A percentile compares a stretch with the other conserved stretches of the same genome.
phyloP scores from a whole-genome alignment of 148 eudicot species.

The Dysphania ambrosioides region DNA sequence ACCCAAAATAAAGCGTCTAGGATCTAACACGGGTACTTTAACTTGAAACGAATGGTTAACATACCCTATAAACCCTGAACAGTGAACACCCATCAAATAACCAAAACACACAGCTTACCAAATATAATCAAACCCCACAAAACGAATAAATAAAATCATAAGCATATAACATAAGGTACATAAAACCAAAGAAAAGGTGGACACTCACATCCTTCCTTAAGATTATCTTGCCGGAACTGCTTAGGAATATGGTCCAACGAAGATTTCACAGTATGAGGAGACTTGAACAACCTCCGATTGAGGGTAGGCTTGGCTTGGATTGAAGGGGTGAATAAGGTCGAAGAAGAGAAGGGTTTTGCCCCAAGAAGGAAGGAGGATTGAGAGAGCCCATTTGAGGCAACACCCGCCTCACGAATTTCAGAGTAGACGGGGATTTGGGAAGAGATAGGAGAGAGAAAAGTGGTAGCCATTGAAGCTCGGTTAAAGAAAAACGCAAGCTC shows the following conservation, averaged over 20 bases:
- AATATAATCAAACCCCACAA: too few species aligned
- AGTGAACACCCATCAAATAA: too few species aligned
- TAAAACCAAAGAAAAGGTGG: not conserved
- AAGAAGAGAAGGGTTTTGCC: constrained; percentile 28
- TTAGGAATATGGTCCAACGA: constrained; percentile 63
- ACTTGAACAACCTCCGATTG: constrained; percentile 35
- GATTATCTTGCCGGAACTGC: constrained; percentile 65
- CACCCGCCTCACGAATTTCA: constrained; percentile 27
- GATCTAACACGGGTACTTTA: too few species aligned
- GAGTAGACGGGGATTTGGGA: constrained; percentile 15
- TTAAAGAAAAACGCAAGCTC: constrained; percentile 3
- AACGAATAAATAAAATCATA: not conserved
- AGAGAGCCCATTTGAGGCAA: constrained; percentile 24
- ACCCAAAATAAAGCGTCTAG: too few species aligned
- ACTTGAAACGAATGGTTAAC: too few species aligned
- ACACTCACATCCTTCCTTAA: constrained; percentile 69
- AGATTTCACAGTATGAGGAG: constrained; percentile 40
- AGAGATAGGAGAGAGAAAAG: constrained; percentile 48
- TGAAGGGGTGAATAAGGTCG: constrained; percentile 28
- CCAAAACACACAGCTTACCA: too few species aligned
- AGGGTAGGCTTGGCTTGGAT: constrained; percentile 14
- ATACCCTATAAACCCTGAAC: too few species aligned
- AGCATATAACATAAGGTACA: not conserved
- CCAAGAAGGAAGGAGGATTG: constrained; percentile 39
- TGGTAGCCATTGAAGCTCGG: constrained; percentile 48